Evolutionary conservation across 148 eudicot species (phyloP), one percentile per base, ranked within the genome.

Genomic region (Bassia scoparia): DNA sequence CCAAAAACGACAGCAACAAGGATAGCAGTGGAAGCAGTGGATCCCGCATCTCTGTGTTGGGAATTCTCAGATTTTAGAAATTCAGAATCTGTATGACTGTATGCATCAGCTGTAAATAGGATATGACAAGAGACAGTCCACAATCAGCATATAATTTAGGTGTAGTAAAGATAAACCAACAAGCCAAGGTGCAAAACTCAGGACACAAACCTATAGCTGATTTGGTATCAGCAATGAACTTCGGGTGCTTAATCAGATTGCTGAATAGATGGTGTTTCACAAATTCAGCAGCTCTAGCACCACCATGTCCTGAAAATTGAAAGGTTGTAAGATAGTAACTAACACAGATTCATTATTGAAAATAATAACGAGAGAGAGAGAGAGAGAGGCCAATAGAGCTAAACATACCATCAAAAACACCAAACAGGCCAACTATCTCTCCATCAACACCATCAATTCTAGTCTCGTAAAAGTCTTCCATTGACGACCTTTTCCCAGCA

Each of bases 1-100:
- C 98, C 76, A 94, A 77, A 94, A 81, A 66, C 98, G 93, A 69
- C 92, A 66, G 96, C 97, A 77, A 94, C 97, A 76, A 94, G 98
- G 70, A 94, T 94, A 26, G 98, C 98, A 59, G 98, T 94, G 41
- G 98, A 94, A 81, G 98, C 98, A 83, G 98, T 94, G 43, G 98
- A 94, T 66, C 98, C 98, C 16, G 97, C 97, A 84, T 94, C 98
- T 65, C 90, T 79, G 74, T 88, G 83, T 84, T 91, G 96, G 82
- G 83, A 83, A 76, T 86, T 89, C 62, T 94, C 98, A 31, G 97
- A 91, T 62, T 94, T 94, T 77, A 91, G 76, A 75, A 94, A 91
- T 74, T 94, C 98, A 5, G 97, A 84, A 76, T 94, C 98, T 27
- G 98, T 94, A 66, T 87, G 96, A 71, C 54, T 91, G 83, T 94